Evolutionary conservation across 164 flowering plant genomes (phyloP).

Genomic region (Santalum album): DNA sequence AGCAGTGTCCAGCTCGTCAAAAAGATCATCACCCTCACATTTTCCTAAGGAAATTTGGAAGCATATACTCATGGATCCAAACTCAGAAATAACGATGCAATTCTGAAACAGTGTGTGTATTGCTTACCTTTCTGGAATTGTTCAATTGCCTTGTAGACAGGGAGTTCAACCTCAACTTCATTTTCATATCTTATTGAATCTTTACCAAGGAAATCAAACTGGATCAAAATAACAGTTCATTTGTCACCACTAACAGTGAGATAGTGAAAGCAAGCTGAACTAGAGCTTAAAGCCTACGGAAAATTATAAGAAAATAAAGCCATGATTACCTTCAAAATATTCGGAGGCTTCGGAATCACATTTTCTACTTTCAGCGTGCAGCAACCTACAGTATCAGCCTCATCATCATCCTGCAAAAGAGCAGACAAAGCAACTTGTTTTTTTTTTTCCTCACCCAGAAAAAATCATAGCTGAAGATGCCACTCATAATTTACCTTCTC

Average conservation of each 20-base stretch:
- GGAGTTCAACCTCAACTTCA: constrained; percentile 74
- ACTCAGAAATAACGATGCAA: not conserved
- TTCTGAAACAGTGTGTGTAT: not conserved
- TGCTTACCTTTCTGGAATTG: constrained; percentile 62
- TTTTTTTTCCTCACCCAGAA: too few species aligned
- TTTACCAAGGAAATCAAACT: constrained; percentile 99
- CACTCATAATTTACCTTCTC: constrained; percentile 66
- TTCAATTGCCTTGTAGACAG: constrained; percentile 80
- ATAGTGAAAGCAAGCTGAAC: not conserved
- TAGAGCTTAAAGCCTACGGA: not conserved
- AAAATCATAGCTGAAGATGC: too few species aligned
- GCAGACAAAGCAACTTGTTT: not conserved
- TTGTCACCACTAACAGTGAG: not conserved
- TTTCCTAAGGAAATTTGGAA: constrained; percentile 54
- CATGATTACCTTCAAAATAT: constrained; percentile 61
- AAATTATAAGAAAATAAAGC: too few species aligned
- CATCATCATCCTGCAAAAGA: constrained; percentile 86
- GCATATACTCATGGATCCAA: not conserved
- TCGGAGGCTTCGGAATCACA: constrained; percentile 64
- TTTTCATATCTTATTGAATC: constrained; percentile 91
- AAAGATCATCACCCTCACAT: constrained; percentile 64
- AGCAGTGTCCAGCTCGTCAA: constrained; percentile 81
- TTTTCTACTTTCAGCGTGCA: constrained; percentile 96
- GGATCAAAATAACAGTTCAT: constrained; percentile 16
- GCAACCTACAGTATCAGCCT: constrained; percentile 99